Evolutionary conservation across 1,139 yeast genomes (phyloP), one percentile per base, ranked within the genome.

Genomic region (Casaregolazyma lundiana): DNA sequence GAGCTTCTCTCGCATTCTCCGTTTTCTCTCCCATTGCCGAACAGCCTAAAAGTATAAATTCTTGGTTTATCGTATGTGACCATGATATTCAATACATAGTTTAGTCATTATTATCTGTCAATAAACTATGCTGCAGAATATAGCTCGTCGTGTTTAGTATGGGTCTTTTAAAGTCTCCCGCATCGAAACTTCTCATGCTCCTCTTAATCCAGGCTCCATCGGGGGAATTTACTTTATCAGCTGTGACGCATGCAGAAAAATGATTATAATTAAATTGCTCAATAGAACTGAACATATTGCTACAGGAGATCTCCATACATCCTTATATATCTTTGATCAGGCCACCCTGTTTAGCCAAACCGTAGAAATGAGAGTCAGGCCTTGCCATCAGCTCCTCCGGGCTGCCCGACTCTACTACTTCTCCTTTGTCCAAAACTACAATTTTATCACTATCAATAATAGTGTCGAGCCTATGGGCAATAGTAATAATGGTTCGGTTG

Each of bases 401-500:
- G 1, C 79, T 60, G 50, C 81, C 95, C 64, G 80, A 85, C 63
- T 86, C 95, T 32, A 72, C 74, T 7, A 85, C 75, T 50, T 71
- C 69, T 6, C 96, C 95, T 29, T 72, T 69, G 41, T 84, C 90
- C 50, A 87, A 68, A 2, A 84, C 84, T 39, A 84, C 67, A 41
- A 87, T 83, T 48, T 75, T 73, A 57, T 87, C 95, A 58, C 84
- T 80, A 56, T 84, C 92, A 73, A 85, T 69, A 42, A 87, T 86
- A 0, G 96, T 87, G 55, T 87, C 88, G 47, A 87, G 72, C 49
- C 96, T 72, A 58, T 86, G 95, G 0, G 95, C 95, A 56, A 86
- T 84, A 0, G 94, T 84, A 42, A 86, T 66, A 49, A 85, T 84
- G 0, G 95, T 85, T 58, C 82, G 75, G 52, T 80, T 73, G 42